Percentiles rank a stretch among this genome's conserved stretches.
Evolutionary conservation across 75 land plant genomes (phyloP).

Genomic region (Pinus taeda): DNA sequence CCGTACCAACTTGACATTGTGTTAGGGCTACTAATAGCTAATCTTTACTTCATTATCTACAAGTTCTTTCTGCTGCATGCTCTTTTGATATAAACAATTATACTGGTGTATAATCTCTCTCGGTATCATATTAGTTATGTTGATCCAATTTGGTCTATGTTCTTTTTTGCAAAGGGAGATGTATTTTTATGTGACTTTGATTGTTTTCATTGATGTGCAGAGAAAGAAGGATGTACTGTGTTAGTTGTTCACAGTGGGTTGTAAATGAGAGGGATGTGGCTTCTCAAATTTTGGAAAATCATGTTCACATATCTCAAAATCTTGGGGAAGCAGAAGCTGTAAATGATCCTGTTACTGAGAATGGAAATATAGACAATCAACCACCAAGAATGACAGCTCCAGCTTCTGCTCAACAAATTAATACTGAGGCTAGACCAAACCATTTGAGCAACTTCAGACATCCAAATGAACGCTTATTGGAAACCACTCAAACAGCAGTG

Average conservation of each 20-base stretch:
- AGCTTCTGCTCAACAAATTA: neutral
- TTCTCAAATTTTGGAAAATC: constrained; percentile 1
- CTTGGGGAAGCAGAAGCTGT: neutral
- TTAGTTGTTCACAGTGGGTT: constrained; percentile 37
- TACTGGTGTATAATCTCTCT: neutral
- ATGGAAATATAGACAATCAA: neutral
- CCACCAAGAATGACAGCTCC: neutral
- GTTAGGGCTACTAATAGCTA: no score
- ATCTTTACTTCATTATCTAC: no score
- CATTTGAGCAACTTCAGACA: neutral
- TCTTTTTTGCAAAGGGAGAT: neutral
- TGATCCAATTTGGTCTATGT: neutral
- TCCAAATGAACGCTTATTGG: neutral
- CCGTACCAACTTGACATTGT: no score
- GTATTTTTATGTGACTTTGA: neutral
- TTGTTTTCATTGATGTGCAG: constrained; percentile 4
- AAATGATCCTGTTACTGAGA: neutral
- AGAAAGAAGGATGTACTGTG: constrained; percentile 31
- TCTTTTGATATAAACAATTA: no score
- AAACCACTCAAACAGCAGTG: neutral
- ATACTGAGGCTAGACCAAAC: neutral
- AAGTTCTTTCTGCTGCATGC: no score
- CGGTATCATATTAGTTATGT: neutral
- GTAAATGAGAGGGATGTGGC: constrained; percentile 27
- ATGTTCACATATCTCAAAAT: neutral